Evolutionary conservation across 805 yeast genomes (phyloP), one percentile per base, ranked within the genome.

Genomic region (Zygotorulaspora chibaensis): DNA sequence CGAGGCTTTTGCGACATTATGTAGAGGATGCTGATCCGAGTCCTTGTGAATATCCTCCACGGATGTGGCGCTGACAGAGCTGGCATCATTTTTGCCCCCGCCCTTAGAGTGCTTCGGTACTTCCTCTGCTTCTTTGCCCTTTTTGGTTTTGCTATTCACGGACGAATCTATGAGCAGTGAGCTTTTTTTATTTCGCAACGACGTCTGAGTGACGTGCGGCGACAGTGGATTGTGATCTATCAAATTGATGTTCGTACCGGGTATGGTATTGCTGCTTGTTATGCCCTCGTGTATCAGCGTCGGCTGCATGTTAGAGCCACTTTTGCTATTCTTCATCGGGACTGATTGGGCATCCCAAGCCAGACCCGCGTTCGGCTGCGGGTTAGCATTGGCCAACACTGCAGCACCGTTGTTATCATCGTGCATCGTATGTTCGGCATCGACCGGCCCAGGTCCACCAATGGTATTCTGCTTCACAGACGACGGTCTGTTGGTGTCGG

Each of bases 171-270:
- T 48, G 30, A 69, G 59, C 23, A 69, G 35, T 0, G 70, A 56
- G 43, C 70, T 66, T 46, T 67, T 68, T 45, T 67, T 69, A 45
- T 63, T 68, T 44, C 67, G 60, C 31, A 68, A 37, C 1, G 69
- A 57, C 1, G 64, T 50, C 18, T 59, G 47, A 18, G 50, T 62
- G 50, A 41, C 51, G 56, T 49, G 70, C 23, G 53, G 54, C 16
- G 56, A 61, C 42, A 63, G 36, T 10, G 66, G 66, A 35, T 63
- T 54, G 53, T 57, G 46, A 43, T 64, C 52, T 44, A 58, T 58
- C 15, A 56, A 42, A 37, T 50, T 48, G 17, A 48, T 42, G 33
- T 42, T 48, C 2, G 52, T 28, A 1, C 47, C 46, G 8, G 50
- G 35, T 8, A 26, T 54, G 8, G 31, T 31, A 11, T 40, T 44